A percentile compares a stretch with the other conserved stretches of the same genome.
These are phyloP conservation scores for Paecilomyces formosus DNA, from an alignment of 2,329 filamentous ascomycete genomes.

Conservation along the genomic window DNA sequence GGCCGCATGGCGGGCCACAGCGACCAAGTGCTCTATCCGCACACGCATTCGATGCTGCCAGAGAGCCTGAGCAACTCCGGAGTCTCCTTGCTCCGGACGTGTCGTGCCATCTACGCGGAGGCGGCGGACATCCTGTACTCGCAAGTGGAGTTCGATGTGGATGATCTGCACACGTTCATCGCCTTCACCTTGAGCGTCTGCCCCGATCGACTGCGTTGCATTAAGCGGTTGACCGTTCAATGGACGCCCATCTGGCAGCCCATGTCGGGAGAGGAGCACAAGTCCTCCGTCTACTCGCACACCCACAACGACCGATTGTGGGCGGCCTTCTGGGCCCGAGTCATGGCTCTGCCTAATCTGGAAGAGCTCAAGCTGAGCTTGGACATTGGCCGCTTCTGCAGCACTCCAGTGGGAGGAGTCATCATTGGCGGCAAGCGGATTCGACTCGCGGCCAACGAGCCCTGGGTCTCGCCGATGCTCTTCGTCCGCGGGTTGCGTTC, in stretches of 20 bases:
- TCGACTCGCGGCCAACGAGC: slow-evolving; percentile 16
- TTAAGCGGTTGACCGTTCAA: slow-evolving; percentile 21
- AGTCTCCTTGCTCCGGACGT: slow-evolving; percentile 21
- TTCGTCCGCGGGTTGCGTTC: slow-evolving; percentile 17
- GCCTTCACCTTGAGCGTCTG: slow-evolving; percentile 20
- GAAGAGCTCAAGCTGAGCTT: slow-evolving; percentile 17
- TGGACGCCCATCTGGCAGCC: slow-evolving; percentile 29
- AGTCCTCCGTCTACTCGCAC: slow-evolving; percentile 25
- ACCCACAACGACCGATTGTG: slow-evolving; percentile 30
- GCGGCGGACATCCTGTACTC: slow-evolving; percentile 21
- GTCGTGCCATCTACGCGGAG: slow-evolving; percentile 28
- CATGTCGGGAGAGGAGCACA: slow-evolving; percentile 20
- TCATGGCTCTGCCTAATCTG: slow-evolving; percentile 13
- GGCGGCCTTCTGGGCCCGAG: slow-evolving; percentile 21
- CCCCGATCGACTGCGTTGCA: slow-evolving; percentile 8
- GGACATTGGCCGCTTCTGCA: slow-evolving; percentile 24
- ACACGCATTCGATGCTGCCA: slow-evolving; percentile 21
- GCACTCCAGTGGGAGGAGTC: slow-evolving; percentile 5
- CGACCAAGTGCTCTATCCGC: slow-evolving; percentile 24
- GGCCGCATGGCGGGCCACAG: slow-evolving; percentile 10
- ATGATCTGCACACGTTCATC: slow-evolving; percentile 30
- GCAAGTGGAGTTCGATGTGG: slow-evolving; percentile 24
- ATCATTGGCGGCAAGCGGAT: slow-evolving; percentile 16
- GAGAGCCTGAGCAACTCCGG: slow-evolving; percentile 15
- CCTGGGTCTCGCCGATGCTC: slow-evolving; percentile 23